These are phyloP conservation scores for Podospora sp. DNA, from an alignment of 495 filamentous ascomycete genomes.

Conservation along the genomic window DNA sequence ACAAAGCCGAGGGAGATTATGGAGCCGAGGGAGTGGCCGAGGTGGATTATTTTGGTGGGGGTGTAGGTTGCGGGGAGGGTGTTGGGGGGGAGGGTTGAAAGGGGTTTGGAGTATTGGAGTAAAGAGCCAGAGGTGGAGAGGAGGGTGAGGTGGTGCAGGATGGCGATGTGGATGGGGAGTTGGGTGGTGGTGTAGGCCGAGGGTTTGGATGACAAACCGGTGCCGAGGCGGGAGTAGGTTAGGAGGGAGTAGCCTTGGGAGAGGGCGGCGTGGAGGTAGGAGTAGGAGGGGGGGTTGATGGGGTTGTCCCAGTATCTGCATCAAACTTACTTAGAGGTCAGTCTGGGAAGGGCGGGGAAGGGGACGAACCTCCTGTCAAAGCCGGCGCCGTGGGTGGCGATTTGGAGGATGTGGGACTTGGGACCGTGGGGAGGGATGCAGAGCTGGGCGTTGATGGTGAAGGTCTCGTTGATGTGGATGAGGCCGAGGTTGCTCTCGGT, in stretches of 20 bases:
- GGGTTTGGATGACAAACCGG: slow-evolving; percentile 39
- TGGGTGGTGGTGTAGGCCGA: slow-evolving; percentile 43
- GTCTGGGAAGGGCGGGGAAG: too few species aligned
- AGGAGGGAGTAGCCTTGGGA: slow-evolving; percentile 43
- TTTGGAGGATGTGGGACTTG: slow-evolving; percentile 45
- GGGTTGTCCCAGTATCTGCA: slow-evolving; percentile 43
- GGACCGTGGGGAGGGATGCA: slow-evolving; percentile 40
- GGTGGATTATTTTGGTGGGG: slow-evolving; percentile 42
- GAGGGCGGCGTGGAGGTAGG: slow-evolving; percentile 41
- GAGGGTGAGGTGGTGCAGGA: slow-evolving; percentile 39
- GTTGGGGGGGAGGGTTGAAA: slow-evolving; percentile 12
- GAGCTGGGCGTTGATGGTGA: slow-evolving; percentile 45
- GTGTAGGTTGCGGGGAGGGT: slow-evolving; percentile 12
- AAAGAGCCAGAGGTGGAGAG: slow-evolving; percentile 32
- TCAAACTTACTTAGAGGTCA: too few species aligned
- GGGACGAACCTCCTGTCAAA: slow-evolving; percentile 48
- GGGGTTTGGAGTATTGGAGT: slow-evolving; percentile 8
- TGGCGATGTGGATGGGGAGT: slow-evolving; percentile 40
- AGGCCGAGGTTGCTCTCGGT: slow-evolving; percentile 24
- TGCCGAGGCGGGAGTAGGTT: slow-evolving; percentile 48
- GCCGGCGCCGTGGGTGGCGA: slow-evolving; percentile 60
- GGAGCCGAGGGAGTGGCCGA: slow-evolving; percentile 45
- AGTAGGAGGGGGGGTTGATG: slow-evolving; percentile 50
- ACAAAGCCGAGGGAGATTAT: slow-evolving; percentile 32
- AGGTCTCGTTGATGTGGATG: slow-evolving; percentile 39